Evolutionary conservation across 1,284 basidiomycete genomes (phyloP), one percentile per base, ranked within the genome.

Genomic region (Xerocomus cyaneibrunnescens): DNA sequence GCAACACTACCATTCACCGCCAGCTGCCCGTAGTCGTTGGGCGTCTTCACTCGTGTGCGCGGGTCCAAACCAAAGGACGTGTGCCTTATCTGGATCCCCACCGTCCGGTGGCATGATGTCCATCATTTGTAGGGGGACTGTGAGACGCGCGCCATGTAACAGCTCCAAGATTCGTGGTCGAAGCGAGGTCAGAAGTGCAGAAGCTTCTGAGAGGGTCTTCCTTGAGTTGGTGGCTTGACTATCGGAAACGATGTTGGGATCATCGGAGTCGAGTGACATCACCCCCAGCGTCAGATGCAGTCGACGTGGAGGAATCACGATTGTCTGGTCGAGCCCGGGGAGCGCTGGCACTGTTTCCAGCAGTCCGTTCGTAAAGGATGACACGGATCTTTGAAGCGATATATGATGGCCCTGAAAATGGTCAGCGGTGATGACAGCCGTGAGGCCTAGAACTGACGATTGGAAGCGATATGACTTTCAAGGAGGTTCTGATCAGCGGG

Each of bases 201-300:
- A 69, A 0, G 84, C 84, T 0, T 67, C 66, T 2, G 66, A 47
- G 14, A 85, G 60, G 0, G 81, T 81, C 45, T 65, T 73, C 34
- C 39, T 55, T 34, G 40, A 25, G 25, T 31, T n/a, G 7, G 16
- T 45, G 12, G 31, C 34, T 12, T 25, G 48, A 23, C 17, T 37
- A 21, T 38, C 54, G 14, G 3, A 43, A 21, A 12, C 8, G 7
- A 14, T 7, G 16, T 12, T 37, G 12, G 47, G 35, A n/a, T 14
- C 3, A 16, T 30, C 47, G 1, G 55, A 8, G 21, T 58, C 57
- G 38, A 89, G 78, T 0, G 77, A 69, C 83, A 89, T 85, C 1
- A 87, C 84, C 3, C 85, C 87, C 2, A 89, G 70, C 0, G 86
- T 89, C 50, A 89, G 68, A 62, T 89, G 87, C 38, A 88, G 67